phyloP scores from a whole-genome alignment of 225 moss, liverwort and hornwort species.

The Pseudisothecium myosuroides region DNA sequence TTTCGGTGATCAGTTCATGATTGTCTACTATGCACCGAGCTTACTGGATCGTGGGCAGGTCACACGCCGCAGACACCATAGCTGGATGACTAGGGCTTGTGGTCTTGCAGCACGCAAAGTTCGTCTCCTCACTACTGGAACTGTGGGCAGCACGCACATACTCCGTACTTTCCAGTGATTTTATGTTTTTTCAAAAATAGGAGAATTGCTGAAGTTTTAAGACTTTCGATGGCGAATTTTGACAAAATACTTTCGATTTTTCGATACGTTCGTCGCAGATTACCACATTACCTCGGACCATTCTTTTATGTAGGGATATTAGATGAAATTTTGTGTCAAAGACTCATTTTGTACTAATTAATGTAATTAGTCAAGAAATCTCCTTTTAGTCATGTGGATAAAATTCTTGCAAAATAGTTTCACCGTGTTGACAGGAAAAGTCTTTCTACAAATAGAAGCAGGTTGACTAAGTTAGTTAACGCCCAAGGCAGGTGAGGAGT shows the following conservation, averaged over 20 bases:
- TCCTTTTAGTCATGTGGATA: background rate
- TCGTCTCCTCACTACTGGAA: background rate
- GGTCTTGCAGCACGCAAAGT: background rate
- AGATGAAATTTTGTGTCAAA: background rate
- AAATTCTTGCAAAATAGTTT: background rate
- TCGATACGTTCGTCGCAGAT: background rate
- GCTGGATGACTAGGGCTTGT: background rate
- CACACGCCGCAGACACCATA: background rate
- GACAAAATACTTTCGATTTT: background rate
- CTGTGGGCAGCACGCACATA: background rate
- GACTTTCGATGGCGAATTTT: background rate
- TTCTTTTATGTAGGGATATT: accelerated
- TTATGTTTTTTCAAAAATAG: background rate
- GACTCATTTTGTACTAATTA: background rate
- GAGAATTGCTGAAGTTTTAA: background rate
- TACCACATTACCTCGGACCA: background rate
- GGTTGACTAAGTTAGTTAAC: background rate
- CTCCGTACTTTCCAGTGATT: background rate
- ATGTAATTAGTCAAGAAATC: background rate
- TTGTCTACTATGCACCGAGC: background rate
- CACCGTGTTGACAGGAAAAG: background rate
- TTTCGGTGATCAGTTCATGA: background rate
- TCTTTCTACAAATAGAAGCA: background rate
- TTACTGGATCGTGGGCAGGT: background rate
- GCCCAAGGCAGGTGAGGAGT: too few relatives aligned